Evolutionary conservation across 306 rosid species (phyloP).

Genomic region (Corylus avellana): DNA sequence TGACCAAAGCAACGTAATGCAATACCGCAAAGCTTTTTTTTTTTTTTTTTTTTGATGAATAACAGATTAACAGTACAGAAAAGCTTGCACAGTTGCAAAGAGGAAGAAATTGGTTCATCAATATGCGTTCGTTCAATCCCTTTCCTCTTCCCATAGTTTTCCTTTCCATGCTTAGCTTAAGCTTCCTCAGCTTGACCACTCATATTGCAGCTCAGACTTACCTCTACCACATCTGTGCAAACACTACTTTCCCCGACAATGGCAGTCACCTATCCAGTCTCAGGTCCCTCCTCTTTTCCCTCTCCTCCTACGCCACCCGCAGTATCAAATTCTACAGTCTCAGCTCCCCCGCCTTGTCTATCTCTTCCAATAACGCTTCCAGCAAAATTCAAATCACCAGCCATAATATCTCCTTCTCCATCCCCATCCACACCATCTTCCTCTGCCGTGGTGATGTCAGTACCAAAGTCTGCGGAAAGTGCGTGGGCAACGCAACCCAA

Average conservation of each 20-base stretch:
- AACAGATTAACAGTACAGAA: too few species aligned
- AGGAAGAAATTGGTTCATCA: too few species aligned
- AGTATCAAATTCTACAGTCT: neutral
- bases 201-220: too few species aligned
- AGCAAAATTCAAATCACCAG: constrained; percentile 14
- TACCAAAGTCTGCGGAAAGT: constrained; percentile 30
- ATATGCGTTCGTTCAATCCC: too few species aligned
- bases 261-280: constrained; percentile 33
- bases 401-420: neutral
- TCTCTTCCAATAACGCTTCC: constrained; percentile 45
- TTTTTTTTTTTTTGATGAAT: too few species aligned
- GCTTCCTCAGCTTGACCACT: too few species aligned
- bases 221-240: constrained; percentile 15
- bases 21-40: too few species aligned
- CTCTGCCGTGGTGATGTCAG: constrained; percentile 55
- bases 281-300: neutral
- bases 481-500: constrained; percentile 36
- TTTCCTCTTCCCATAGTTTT: too few species aligned
- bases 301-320: neutral
- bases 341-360: constrained; percentile 37
- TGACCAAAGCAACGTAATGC: too few species aligned
- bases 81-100: too few species aligned
- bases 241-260: constrained; percentile 39
- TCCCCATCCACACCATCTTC: constrained; percentile 37
- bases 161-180: too few species aligned